Conservation (phyloP, 495 filamentous ascomycete species). For the Xylaria sp. region DNA sequence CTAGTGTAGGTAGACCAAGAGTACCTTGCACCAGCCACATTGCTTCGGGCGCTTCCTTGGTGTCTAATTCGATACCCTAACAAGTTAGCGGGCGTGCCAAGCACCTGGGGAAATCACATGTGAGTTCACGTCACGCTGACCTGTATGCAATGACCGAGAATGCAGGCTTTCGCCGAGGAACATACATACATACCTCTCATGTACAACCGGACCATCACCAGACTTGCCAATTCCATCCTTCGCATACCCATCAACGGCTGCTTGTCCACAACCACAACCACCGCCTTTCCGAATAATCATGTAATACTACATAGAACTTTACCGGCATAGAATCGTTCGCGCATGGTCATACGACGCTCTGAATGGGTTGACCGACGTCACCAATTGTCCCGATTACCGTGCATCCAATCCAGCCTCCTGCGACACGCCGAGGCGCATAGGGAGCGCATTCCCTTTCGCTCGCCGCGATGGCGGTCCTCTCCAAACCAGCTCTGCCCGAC, state of each 20-base stretch:
- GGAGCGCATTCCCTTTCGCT: conserved; percentile 22
- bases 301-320: conserved; percentile 29
- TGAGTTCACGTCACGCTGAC: conserved; percentile 40
- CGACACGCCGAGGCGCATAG: conserved; percentile 13
- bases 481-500: conserved; percentile 72
- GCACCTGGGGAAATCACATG: conserved; percentile 41
- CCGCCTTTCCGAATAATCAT: conserved; percentile 23
- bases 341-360: neutral
- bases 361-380: conserved; percentile 14
- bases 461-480: conserved; percentile 75
- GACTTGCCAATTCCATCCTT: conserved; percentile 18
- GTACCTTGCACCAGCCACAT: conserved; percentile 18
- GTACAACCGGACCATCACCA: neutral
- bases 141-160: conserved; percentile 23
- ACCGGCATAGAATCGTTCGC: conserved; percentile 14
- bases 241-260: neutral
- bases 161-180: conserved; percentile 42
- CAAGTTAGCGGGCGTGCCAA: neutral
- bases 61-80: neutral
- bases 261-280: neutral
- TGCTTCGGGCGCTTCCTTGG: neutral
- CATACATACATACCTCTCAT: too few species aligned
- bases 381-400: conserved; percentile 6
- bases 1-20: too few species aligned
- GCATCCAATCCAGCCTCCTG: neutral